These are phyloP conservation scores for Dendrocalamus latiflorus DNA, from an alignment of 202 grass and related monocot species.

Conservation along the genomic window DNA sequence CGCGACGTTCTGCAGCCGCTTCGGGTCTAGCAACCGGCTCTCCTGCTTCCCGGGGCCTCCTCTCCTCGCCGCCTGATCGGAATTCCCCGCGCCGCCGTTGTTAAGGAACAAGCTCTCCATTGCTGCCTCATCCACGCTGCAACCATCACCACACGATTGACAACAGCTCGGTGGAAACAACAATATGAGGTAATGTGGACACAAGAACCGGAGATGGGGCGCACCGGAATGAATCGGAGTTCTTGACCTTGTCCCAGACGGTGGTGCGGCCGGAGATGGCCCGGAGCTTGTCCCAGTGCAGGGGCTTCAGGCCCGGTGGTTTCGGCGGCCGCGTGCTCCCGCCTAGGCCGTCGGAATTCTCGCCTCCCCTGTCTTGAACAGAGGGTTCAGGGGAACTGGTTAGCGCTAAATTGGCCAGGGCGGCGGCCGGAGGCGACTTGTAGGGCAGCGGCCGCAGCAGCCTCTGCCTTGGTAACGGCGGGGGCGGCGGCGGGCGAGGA, in stretches of 20 bases:
- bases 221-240: slow-evolving; percentile 72
- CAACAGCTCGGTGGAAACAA: background rate
- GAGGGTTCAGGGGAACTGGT: slow-evolving; percentile 19
- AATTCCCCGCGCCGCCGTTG: slow-evolving; percentile 21
- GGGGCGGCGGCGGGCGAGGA: slow-evolving; percentile 29
- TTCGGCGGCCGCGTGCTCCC: slow-evolving; percentile 19
- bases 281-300: slow-evolving; percentile 74
- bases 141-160: background rate
- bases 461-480: slow-evolving; percentile 40
- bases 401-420: slow-evolving; percentile 32
- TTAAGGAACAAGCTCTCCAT: slow-evolving; percentile 64
- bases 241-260: slow-evolving; percentile 73
- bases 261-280: slow-evolving; percentile 48
- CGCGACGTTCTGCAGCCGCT: slow-evolving; percentile 77
- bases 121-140: slow-evolving; percentile 69
- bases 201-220: background rate
- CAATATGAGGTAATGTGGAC: background rate
- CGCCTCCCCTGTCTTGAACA: slow-evolving; percentile 24
- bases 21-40: slow-evolving; percentile 53
- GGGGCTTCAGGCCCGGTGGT: slow-evolving; percentile 41
- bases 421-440: slow-evolving; percentile 26
- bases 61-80: slow-evolving; percentile 1
- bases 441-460: slow-evolving; percentile 41
- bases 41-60: slow-evolving; percentile 30
- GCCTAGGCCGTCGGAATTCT: background rate